Evolutionary conservation across 305 asterid species (phyloP).

Genomic region (Fraxinus xanthoxyloides): DNA sequence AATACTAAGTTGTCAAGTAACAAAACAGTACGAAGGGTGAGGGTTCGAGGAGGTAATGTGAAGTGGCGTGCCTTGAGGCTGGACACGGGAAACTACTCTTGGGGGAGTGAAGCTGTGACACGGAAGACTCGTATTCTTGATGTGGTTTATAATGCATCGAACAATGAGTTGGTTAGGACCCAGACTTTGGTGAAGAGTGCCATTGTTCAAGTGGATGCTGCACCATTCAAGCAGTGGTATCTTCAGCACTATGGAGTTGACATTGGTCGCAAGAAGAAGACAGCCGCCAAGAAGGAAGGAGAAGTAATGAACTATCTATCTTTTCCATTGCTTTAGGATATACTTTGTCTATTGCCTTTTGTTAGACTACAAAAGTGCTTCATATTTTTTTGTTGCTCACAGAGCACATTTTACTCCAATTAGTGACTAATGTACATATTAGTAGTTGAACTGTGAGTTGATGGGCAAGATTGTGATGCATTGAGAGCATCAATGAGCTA

Average conservation of each 20-base stretch:
- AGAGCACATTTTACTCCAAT: not conserved
- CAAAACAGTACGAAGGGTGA: constrained; percentile 69
- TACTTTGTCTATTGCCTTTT: not conserved
- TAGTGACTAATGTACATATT: not conserved
- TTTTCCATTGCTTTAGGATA: not conserved
- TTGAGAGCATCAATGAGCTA: not conserved
- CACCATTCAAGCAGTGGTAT: constrained; percentile 80
- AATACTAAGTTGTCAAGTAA: constrained; percentile 66
- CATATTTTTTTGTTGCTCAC: not conserved
- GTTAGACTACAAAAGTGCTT: not conserved
- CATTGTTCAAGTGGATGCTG: constrained; percentile 76
- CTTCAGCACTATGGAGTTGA: constrained; percentile 73
- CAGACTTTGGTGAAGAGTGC: constrained; percentile 75
- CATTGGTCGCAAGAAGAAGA: constrained; percentile 70
- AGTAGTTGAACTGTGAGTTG: not conserved
- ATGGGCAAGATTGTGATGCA: not conserved
- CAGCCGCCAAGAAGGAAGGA: constrained; percentile 58
- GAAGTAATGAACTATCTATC: constrained; percentile 34
- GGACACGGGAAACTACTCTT: constrained; percentile 70
- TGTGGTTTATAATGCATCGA: constrained; percentile 70
- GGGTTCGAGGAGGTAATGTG: constrained; percentile 80
- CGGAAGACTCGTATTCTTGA: constrained; percentile 72
- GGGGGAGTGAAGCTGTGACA: constrained; percentile 84
- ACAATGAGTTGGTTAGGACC: constrained; percentile 74
- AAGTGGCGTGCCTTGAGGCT: constrained; percentile 82